Percentiles rank a stretch among this genome's conserved stretches.
phyloP scores from a whole-genome alignment of 441 rosid genomes.

The Croton setiger region DNA sequence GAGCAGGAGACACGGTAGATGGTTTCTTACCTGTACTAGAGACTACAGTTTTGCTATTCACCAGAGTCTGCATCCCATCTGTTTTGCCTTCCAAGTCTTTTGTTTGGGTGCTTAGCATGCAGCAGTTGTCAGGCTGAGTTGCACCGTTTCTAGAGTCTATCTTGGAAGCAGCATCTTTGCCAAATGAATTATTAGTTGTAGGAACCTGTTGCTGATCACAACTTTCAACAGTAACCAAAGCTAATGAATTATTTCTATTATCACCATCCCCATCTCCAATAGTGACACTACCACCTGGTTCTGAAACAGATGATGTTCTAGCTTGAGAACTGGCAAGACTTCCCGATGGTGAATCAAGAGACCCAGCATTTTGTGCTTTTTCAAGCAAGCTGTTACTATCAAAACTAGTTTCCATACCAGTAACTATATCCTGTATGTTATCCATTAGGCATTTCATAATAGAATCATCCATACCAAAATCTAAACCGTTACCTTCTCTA shows the following conservation, averaged over 20 bases:
- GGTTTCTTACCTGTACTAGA: conserved; percentile 40
- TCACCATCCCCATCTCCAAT: conserved; percentile 22
- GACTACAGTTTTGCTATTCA: conserved; percentile 29
- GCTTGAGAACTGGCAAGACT: conserved; percentile 16
- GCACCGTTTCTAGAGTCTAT: conserved; percentile 19
- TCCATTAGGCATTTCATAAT: conserved; percentile 11
- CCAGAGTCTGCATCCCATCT: conserved; percentile 18
- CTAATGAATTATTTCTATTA: conserved; percentile 19
- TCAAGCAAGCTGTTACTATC: conserved; percentile 23
- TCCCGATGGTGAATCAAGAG: conserved; percentile 16
- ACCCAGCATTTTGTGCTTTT: conserved; percentile 25
- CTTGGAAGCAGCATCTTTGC: conserved; percentile 17
- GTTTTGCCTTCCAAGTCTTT: conserved; percentile 20
- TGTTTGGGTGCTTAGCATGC: neutral
- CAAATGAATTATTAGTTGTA: conserved; percentile 15
- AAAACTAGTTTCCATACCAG: conserved; percentile 11
- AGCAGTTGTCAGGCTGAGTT: conserved; percentile 18
- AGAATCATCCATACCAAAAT: conserved; percentile 19
- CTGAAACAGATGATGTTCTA: conserved; percentile 9
- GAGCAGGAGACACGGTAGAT: neutral
- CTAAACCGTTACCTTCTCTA: conserved; percentile 23
- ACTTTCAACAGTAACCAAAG: conserved; percentile 22
- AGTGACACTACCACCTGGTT: conserved; percentile 16
- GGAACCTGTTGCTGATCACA: conserved; percentile 9
- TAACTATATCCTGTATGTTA: conserved; percentile 4